Evolutionary conservation across 1,139 yeast species (phyloP).

Genomic region (Schizosaccharomyces versatilis): DNA sequence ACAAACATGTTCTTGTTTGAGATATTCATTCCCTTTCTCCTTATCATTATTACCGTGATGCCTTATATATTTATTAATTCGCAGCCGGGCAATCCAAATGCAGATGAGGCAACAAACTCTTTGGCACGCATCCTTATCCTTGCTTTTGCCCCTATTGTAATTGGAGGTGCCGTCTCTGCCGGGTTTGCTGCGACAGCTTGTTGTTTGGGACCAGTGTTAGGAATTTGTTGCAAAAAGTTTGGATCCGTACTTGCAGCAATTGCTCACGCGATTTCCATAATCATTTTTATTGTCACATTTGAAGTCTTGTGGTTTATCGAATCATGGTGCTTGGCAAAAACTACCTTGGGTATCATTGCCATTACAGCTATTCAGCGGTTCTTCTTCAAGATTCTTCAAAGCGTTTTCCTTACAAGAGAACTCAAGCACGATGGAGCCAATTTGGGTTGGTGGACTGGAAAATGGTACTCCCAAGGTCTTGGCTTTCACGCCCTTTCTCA

Average conservation of each 20-base stretch:
- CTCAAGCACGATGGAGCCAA: conserved; percentile 91
- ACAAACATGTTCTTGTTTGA: conserved; percentile 70
- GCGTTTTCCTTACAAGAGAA: conserved; percentile 72
- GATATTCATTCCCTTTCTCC: conserved; percentile 57
- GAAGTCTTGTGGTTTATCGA: conserved; percentile 82
- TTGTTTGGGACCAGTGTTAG: conserved; percentile 90
- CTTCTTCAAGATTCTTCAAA: conserved; percentile 65
- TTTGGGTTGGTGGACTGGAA: conserved; percentile 98
- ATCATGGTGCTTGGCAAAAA: conserved; percentile 72
- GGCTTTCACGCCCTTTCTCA: conserved; percentile 94
- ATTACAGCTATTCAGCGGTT: conserved; percentile 75
- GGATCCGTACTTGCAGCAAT: conserved; percentile 93
- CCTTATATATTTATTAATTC: conserved; percentile 89
- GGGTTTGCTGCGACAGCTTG: conserved; percentile 67
- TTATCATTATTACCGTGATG: conserved; percentile 76
- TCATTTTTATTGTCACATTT: conserved; percentile 32
- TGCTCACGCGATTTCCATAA: conserved; percentile 70
- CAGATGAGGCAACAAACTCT: conserved; percentile 37
- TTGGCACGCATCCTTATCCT: conserved; percentile 67
- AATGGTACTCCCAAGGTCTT: conserved; percentile 89
- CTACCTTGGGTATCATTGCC: conserved; percentile 68
- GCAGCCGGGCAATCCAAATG: conserved; percentile 50
- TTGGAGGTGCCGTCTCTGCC: conserved; percentile 48
- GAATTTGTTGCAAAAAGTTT: conserved; percentile 90
- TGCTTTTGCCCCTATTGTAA: conserved; percentile 74